Evolutionary conservation across 2,329 filamentous ascomycete genomes (phyloP), one percentile per base, ranked within the genome.

Genomic region (Fusarium cicatricum): DNA sequence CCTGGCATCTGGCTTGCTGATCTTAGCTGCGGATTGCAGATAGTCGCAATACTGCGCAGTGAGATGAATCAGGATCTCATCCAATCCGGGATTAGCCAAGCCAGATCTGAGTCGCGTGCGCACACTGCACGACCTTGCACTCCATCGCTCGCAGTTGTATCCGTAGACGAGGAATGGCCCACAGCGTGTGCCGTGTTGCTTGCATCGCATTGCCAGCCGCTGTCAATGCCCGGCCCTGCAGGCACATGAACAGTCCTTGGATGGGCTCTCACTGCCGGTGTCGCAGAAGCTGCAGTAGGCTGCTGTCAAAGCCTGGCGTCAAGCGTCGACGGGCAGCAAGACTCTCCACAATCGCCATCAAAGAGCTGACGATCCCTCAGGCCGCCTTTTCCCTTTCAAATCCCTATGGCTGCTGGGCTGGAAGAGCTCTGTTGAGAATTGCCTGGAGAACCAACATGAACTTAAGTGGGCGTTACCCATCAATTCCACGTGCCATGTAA

Each of bases 401-500:
- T 17, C 38, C 31, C 31, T 49, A 29, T 23, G 21, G 21, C 21
- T 23, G n/a, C n/a, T n/a, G n/a, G n/a, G n/a, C n/a, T n/a, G n/a
- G n/a, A n/a, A n/a, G n/a, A n/a, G n/a, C n/a, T n/a, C n/a, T n/a
- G n/a, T n/a, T n/a, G n/a, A n/a, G n/a, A n/a, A n/a, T n/a, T n/a
- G n/a, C n/a, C n/a, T n/a, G n/a, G n/a, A n/a, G n/a, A n/a, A n/a
- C n/a, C 49, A 64, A 44, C 43, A 55, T 56, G 38, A 61, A 52
- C 48, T 32, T 48, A 45, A 52, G 55, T 33, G 50, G 42, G 37
- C 38, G 46, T 68, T 55, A 62, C 50, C 46, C 29, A 54, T 62
- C 48, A 56, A 58, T 52, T 38, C 63, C 65, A 68, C 65, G 65
- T 68, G 65, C 65, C 65, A 57, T 66, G 53, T 56, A 61, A 64